These are phyloP conservation scores for barrel medic (Medicago truncatula) DNA, from an alignment of 306 rosid genomes.

Conservation along the genomic window DNA sequence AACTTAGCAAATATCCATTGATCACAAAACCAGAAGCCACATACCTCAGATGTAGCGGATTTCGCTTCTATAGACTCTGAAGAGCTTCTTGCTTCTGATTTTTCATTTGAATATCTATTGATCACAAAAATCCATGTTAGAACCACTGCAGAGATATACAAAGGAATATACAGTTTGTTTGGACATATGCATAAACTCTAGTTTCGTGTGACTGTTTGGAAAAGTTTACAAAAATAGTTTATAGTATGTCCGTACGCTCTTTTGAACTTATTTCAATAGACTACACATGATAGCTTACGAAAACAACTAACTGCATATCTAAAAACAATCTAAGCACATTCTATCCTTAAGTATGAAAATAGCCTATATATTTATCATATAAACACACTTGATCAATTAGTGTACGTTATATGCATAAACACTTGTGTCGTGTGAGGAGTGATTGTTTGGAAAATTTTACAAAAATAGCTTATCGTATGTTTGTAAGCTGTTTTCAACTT, in stretches of 20 bases:
- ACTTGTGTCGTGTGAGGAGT: neutral
- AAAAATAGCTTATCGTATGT: neutral
- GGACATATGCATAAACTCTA: neutral
- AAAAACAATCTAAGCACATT: neutral
- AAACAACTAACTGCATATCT: neutral
- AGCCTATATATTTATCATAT: neutral
- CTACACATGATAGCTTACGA: neutral
- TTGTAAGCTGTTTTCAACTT: neutral
- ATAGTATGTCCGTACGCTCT: neutral
- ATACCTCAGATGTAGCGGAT: conserved; percentile 56
- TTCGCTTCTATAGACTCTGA: conserved; percentile 57
- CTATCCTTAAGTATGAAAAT: neutral
- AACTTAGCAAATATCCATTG: neutral
- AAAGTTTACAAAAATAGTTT: neutral
- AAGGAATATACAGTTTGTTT: conserved; percentile 4
- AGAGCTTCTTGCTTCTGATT: conserved; percentile 75
- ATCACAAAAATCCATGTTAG: conserved; percentile 50
- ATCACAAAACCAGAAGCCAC: too few relatives aligned
- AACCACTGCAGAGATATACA: conserved; percentile 19
- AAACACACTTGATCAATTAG: neutral
- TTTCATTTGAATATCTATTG: conserved; percentile 86
- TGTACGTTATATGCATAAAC: neutral
- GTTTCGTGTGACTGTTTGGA: neutral
- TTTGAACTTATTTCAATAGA: neutral
- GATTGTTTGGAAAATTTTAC: neutral